Evolutionary conservation across 1,284 basidiomycete species (phyloP).

Genomic region (Boletus sp.): DNA sequence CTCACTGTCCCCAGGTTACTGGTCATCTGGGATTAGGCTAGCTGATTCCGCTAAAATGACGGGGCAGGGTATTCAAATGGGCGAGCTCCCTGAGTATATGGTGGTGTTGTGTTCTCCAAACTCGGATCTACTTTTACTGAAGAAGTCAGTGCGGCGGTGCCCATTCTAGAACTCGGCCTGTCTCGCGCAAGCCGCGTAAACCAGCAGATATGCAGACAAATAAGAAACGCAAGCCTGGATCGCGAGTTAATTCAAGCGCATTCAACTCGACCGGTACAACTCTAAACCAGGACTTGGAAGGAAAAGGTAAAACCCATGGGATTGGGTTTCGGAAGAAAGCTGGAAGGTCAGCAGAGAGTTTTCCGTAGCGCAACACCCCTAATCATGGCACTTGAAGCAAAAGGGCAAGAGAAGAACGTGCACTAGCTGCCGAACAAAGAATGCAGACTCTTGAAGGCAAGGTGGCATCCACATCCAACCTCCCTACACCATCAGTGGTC

Average conservation of each 20-base stretch:
- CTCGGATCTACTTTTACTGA: constrained; percentile 9
- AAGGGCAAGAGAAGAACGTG: constrained; percentile 73
- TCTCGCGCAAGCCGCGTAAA: constrained; percentile 48
- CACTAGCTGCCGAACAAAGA: constrained; percentile 69
- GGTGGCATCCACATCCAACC: constrained; percentile 8
- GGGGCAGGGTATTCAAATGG: constrained; percentile 53
- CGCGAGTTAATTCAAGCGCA: constrained; percentile 59
- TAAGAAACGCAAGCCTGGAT: constrained; percentile 71
- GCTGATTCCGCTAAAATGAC: constrained; percentile 60
- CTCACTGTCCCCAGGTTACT: constrained; percentile 58
- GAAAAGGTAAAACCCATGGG: constrained; percentile 49
- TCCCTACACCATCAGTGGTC: neutral
- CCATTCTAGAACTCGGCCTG: constrained; percentile 60
- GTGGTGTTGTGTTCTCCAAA: constrained; percentile 40
- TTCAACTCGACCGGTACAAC: constrained; percentile 61
- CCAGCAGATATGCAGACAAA: constrained; percentile 61
- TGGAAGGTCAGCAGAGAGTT: constrained; percentile 51
- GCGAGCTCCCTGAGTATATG: constrained; percentile 75
- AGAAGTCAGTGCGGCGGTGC: constrained; percentile 75
- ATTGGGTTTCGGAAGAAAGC: constrained; percentile 72
- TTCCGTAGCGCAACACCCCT: constrained; percentile 1
- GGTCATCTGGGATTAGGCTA: constrained; percentile 75
- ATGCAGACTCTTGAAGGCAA: constrained; percentile 46
- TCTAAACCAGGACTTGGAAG: constrained; percentile 50
- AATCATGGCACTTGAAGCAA: constrained; percentile 52